phyloP scores from a whole-genome alignment of 2,329 filamentous ascomycete genomes.

The Ambrosiella cleistominuta region DNA sequence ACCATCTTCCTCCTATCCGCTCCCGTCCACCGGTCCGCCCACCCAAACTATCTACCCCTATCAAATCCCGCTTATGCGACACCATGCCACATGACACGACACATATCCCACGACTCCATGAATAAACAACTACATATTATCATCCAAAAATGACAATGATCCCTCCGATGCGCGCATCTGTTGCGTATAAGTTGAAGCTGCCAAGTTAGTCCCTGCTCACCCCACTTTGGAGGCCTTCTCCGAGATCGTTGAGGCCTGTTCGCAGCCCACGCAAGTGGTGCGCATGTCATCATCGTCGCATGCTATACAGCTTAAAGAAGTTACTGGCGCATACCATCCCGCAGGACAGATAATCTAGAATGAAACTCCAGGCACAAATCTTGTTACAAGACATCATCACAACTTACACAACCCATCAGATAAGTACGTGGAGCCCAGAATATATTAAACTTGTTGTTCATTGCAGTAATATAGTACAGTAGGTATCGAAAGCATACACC shows the following conservation, averaged over 20 bases:
- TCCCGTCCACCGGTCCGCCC: too few species aligned
- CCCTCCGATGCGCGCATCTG: neutral
- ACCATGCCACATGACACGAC: too few species aligned
- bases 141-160: neutral
- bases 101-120: too few species aligned
- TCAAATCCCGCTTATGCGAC: too few species aligned
- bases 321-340: neutral
- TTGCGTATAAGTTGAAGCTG: neutral
- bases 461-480: constrained; percentile 4
- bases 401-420: neutral
- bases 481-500: neutral
- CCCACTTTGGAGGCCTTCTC: neutral
- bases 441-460: constrained; percentile 1
- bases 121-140: neutral
- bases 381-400: neutral
- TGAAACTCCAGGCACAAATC: neutral
- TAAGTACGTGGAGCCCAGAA: neutral
- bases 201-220: neutral
- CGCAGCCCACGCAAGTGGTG: neutral
- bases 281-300: neutral
- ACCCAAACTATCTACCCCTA: too few species aligned
- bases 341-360: neutral
- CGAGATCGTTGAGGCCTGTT: neutral
- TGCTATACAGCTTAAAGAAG: neutral
- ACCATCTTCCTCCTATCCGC: neutral